Base-by-base conservation (phyloP, 768 basidiomycete genomes). In the Kwoniella mangroviensis region DNA sequence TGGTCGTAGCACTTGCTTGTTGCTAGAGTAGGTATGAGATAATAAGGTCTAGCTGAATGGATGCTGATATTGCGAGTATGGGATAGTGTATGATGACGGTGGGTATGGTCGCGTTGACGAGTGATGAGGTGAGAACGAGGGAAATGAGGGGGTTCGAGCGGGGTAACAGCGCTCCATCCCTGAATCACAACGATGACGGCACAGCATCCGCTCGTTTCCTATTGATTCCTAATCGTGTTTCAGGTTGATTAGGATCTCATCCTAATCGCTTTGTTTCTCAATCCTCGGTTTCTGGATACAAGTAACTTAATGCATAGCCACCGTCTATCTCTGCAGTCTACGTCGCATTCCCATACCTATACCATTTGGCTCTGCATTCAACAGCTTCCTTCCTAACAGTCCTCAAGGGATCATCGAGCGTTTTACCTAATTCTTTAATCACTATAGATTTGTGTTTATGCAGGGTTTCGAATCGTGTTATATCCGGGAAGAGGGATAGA, bases 361-460 rank as follows among this genome's bases (percentile, higher is more conserved):
- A 85, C 85, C 85, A 86, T 56, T 72, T 73, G 1, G 83, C 79
- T 52, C 90, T 78, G 42, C 93, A 90, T 74, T 93, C 90, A 2
- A 98, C 97, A 1, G 94, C 96, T 76, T 92, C 92, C 75, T 88
- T 90, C 63, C 97, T 86, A 9, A 99, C 94, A 2, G 84, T 84
- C 68, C 91, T 86, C 79, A 90, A 91, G n/a, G 92, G 92, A 84
- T 98, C 97, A 79, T 98, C 97, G 57, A 98, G 83, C 4, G 87
- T 88, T 70, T 86, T 88, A 0, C 87, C 90, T 28, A 99, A 85
- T 69, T 90, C 89, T 45, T 89, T 89, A 61, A 98, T 81, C 24
- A 97, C 91, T 0, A 79, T 84, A 2, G 88, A 68, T 82, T 93
- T 98, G 77, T 88, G 87, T 1, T 92, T 90, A 78, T 96, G 93